These are phyloP conservation scores for Mycosarcoma mackinlayi DNA, from an alignment of 1,284 basidiomycete genomes.

Conservation along the genomic window DNA sequence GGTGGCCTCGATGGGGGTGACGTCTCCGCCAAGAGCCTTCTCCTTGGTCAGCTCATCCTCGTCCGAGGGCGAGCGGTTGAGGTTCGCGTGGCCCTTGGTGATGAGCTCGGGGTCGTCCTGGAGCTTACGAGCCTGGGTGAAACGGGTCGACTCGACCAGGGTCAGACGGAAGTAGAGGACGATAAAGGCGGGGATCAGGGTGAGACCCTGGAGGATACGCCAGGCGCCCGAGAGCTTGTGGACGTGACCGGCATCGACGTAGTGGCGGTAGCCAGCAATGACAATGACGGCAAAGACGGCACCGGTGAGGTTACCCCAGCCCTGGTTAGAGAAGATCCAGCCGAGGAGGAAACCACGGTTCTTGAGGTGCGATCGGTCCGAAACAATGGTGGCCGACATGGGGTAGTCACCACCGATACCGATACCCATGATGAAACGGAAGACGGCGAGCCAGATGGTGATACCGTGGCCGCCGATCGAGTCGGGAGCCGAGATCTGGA, in stretches of 20 bases:
- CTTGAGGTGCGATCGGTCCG: constrained; percentile 57
- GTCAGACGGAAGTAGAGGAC: constrained; percentile 72
- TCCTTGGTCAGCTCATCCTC: constrained; percentile 50
- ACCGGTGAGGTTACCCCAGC: constrained; percentile 67
- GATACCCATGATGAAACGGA: constrained; percentile 64
- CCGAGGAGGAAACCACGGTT: constrained; percentile 61
- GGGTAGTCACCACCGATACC: constrained; percentile 84
- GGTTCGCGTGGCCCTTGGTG: constrained; percentile 71
- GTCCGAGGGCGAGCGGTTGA: constrained; percentile 67
- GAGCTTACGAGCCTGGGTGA: constrained; percentile 81
- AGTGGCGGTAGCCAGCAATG: constrained; percentile 76
- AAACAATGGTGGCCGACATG: constrained; percentile 72
- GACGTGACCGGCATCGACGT: constrained; percentile 47
- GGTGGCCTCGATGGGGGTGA: constrained; percentile 49
- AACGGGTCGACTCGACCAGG: constrained; percentile 75
- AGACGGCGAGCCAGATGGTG: constrained; percentile 62
- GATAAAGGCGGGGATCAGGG: constrained; percentile 59
- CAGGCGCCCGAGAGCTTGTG: constrained; percentile 65
- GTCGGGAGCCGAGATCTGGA: constrained; percentile 64
- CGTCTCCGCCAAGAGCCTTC: constrained; percentile 41
- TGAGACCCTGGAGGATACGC: constrained; percentile 67
- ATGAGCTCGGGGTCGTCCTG: constrained; percentile 84
- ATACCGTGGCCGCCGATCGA: constrained; percentile 57
- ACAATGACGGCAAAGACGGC: constrained; percentile 78
- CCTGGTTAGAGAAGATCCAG: constrained; percentile 70